A percentile compares a stretch with the other conserved stretches of the same genome.
phyloP scores from a whole-genome alignment of 176 grass and related monocot species.

The Phyllostachys edulis region DNA sequence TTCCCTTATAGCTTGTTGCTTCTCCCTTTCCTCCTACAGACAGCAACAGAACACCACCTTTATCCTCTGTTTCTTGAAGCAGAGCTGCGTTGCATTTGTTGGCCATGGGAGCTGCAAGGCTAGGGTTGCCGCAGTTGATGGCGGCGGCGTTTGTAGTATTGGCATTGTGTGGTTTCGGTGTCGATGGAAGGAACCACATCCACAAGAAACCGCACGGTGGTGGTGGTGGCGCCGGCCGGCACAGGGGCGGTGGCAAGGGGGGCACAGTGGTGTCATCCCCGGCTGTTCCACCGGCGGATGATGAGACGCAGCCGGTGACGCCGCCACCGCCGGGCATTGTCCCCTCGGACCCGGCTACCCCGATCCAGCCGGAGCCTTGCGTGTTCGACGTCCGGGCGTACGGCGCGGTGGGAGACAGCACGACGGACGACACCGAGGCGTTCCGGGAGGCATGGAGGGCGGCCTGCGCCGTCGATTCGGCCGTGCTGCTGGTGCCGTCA shows the following conservation, averaged over 20 bases:
- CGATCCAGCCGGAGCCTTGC: constrained; percentile 45
- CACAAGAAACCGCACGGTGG: constrained; percentile 55
- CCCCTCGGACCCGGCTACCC: constrained; percentile 49
- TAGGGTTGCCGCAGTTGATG: constrained; percentile 20
- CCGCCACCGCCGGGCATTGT: constrained; percentile 17
- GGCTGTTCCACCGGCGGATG: constrained; percentile 25
- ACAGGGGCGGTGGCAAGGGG: constrained; percentile 20
- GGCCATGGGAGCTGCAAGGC: constrained; percentile 22
- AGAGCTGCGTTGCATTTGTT: neutral
- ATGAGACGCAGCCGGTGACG: neutral
- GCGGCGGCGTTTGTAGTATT: neutral
- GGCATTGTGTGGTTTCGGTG: constrained; percentile 26
- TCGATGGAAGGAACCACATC: constrained; percentile 57
- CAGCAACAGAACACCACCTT: neutral
- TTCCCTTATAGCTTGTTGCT: neutral
- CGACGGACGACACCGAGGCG: constrained; percentile 64
- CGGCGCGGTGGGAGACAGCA: constrained; percentile 64
- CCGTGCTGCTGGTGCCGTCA: constrained; percentile 59
- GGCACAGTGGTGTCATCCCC: constrained; percentile 34
- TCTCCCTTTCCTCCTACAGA: neutral
- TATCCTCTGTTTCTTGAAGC: constrained; percentile 19
- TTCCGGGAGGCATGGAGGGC: constrained; percentile 70
- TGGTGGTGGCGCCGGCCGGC: neutral
- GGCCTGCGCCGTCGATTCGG: constrained; percentile 58
- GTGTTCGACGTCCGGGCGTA: constrained; percentile 73